These are phyloP conservation scores for Eudorina sp. DNA, from an alignment of 139 green algal species.

Conservation along the genomic window DNA sequence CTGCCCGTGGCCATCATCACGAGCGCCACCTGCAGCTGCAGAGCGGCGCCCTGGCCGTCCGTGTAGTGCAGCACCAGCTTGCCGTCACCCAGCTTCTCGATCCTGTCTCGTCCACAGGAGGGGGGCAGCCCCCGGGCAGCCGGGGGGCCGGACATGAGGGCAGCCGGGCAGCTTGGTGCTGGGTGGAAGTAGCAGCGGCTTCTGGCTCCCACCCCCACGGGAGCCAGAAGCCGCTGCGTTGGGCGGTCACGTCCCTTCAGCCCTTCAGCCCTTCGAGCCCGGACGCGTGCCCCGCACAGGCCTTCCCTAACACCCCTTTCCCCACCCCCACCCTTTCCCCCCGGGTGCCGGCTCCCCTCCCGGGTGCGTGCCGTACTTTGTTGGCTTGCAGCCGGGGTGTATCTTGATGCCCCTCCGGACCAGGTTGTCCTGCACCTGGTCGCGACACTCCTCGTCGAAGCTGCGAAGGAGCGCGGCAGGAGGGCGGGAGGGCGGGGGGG, in stretches of 20 bases:
- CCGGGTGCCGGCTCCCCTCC: background rate
- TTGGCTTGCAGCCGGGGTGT: conserved; percentile 45
- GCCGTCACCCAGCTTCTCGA: conserved; percentile 57
- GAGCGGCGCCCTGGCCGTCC: background rate
- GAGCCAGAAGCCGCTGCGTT: no score
- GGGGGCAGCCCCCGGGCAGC: no score
- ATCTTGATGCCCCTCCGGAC: conserved; percentile 63
- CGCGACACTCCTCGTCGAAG: conserved; percentile 82
- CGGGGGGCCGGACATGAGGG: no score
- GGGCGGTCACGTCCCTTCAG: no score
- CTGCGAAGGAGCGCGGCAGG: no score
- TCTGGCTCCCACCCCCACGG: no score
- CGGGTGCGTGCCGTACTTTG: conserved; percentile 16
- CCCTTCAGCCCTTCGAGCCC: no score
- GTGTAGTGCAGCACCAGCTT: conserved; percentile 57
- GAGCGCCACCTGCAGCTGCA: conserved; percentile 49
- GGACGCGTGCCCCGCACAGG: no score
- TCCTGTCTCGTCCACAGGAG: no score
- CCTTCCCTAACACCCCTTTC: no score
- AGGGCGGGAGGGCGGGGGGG: background rate
- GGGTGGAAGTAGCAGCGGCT: no score
- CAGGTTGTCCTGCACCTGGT: conserved; percentile 75
- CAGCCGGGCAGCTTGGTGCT: no score
- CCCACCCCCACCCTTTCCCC: background rate
- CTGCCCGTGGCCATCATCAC: conserved; percentile 94